phyloP scores from a whole-genome alignment of 2,329 filamentous ascomycete genomes.

The Salinomyces thailandicus region DNA sequence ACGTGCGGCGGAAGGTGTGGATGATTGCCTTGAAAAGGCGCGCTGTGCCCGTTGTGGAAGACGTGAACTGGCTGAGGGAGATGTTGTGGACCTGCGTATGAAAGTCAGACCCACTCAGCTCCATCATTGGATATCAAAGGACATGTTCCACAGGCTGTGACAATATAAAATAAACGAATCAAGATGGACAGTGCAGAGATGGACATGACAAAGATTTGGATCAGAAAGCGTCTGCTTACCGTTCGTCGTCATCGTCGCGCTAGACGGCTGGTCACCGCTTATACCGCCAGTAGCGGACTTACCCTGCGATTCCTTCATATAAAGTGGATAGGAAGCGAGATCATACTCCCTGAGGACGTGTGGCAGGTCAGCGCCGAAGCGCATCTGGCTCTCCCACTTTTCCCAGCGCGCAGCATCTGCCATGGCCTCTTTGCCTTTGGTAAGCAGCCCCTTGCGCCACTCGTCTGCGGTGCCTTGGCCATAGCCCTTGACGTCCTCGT shows the following conservation, averaged over 20 bases:
- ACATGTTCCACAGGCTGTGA: no score
- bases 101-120: slow-evolving; percentile 6
- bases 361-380: slow-evolving; percentile 17
- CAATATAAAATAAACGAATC: no score
- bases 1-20: not conserved
- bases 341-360: slow-evolving; percentile 26
- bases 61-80: slow-evolving; percentile 21
- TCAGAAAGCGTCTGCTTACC: slow-evolving; percentile 15
- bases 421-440: slow-evolving; percentile 49
- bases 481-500: slow-evolving; percentile 53
- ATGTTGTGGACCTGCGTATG: slow-evolving; percentile 16
- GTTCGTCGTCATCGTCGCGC: slow-evolving; percentile 9
- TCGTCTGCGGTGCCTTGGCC: slow-evolving; percentile 61
- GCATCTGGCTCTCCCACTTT: slow-evolving; percentile 49
- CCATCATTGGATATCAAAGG: no score
- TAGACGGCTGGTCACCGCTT: slow-evolving; percentile 7
- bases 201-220: no score
- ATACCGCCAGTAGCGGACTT: slow-evolving; percentile 12
- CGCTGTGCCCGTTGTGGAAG: slow-evolving; percentile 9
- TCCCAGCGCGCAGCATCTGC: slow-evolving; percentile 61
- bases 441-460: slow-evolving; percentile 66
- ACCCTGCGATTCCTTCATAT: slow-evolving; percentile 12
- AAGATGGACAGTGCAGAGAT: not conserved
- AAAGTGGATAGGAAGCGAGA: slow-evolving; percentile 19
- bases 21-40: not conserved